Percentiles rank a stretch among this genome's conserved stretches.
These are phyloP conservation scores for Galerina marginata DNA, from an alignment of 768 basidiomycete species.

Conservation along the genomic window DNA sequence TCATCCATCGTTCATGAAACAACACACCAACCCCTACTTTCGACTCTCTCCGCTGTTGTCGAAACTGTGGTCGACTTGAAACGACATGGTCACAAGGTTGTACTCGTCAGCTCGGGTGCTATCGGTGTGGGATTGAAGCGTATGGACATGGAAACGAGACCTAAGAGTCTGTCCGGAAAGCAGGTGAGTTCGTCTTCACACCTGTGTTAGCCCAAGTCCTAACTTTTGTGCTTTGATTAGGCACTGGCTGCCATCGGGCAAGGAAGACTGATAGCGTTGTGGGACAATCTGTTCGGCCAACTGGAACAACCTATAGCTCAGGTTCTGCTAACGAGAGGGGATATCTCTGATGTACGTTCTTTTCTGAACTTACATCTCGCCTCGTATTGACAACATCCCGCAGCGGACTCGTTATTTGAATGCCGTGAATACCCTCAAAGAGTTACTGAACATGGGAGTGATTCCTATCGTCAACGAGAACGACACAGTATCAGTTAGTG, in stretches of 20 bases:
- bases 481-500: slow-evolving; percentile 96
- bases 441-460: slow-evolving; percentile 91
- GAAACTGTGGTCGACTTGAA: slow-evolving; percentile 87
- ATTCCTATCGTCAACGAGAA: slow-evolving; percentile 99
- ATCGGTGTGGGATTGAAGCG: slow-evolving; percentile 94
- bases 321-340: slow-evolving; percentile 90
- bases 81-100: slow-evolving; percentile 87
- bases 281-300: slow-evolving; percentile 96
- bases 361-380: not conserved
- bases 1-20: slow-evolving; percentile 96
- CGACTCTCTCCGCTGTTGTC: slow-evolving; percentile 89
- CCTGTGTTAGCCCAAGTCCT: not conserved
- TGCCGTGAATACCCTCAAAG: slow-evolving; percentile 93
- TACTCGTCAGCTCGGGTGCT: slow-evolving; percentile 96
- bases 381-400: not conserved
- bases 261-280: slow-evolving; percentile 92
- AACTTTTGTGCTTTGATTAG: slow-evolving; percentile 40
- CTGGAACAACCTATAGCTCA: slow-evolving; percentile 96
- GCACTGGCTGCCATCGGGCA: slow-evolving; percentile 97
- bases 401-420: slow-evolving; percentile 96
- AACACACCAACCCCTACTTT: slow-evolving; percentile 90
- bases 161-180: slow-evolving; percentile 88
- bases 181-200: slow-evolving; percentile 60
- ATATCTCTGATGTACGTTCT: slow-evolving; percentile 88
- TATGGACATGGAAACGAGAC: slow-evolving; percentile 81